Conservation (phyloP, 768 basidiomycete genomes). For the Pleurotus platypus region DNA sequence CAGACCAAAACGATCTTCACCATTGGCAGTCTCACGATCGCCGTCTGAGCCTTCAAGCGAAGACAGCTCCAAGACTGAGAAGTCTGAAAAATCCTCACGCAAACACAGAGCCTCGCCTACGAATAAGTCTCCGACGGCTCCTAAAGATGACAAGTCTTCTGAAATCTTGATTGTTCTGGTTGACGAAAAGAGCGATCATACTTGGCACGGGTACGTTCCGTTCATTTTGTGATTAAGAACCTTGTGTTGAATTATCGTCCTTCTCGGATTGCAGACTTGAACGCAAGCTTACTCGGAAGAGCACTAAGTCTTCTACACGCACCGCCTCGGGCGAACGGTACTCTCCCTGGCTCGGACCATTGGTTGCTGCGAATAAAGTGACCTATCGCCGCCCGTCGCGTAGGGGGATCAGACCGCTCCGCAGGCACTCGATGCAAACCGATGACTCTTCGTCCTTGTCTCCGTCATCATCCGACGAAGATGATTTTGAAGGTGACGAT, state of each 20-base stretch:
- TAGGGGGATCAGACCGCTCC: background rate
- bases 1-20: slow-evolving; percentile 5
- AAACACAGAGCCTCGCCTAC: background rate
- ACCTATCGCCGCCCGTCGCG: background rate
- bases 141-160: slow-evolving; percentile 4
- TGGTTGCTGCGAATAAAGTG: slow-evolving; percentile 4
- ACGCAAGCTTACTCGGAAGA: slow-evolving; percentile 1
- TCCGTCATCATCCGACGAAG: slow-evolving; percentile 5
- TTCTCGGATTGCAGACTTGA: background rate
- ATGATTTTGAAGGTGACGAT: background rate
- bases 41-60: slow-evolving; percentile 6
- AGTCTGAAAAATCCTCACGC: slow-evolving; percentile 3
- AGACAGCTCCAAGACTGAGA: slow-evolving; percentile 6
- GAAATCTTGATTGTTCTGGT: slow-evolving; percentile 7
- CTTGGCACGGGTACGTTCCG: slow-evolving; percentile 7
- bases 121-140: background rate
- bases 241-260: background rate
- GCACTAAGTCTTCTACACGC: slow-evolving; percentile 3
- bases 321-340: background rate
- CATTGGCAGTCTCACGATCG: slow-evolving; percentile 2
- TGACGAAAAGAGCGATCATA: slow-evolving; percentile 8
- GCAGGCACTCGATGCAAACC: background rate
- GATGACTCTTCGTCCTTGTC: slow-evolving; percentile 2
- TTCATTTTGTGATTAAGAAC: background rate
- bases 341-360: slow-evolving; percentile 7